Base-by-base conservation (phyloP, 1,139 yeast species). In the Kazachstania sp. region DNA sequence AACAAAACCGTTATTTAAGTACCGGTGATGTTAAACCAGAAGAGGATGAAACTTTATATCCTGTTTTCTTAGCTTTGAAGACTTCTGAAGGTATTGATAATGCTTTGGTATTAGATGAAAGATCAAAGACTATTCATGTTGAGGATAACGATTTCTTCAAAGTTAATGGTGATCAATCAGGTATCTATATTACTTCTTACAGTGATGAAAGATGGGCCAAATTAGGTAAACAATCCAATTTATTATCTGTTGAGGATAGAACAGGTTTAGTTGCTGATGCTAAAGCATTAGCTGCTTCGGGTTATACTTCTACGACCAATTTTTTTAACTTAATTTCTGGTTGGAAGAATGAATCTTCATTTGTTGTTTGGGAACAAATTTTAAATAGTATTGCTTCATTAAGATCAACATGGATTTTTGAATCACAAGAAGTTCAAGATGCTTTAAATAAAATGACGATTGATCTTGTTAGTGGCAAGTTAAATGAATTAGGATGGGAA, bases 211-310 rank as follows among this genome's bases (percentile, higher is more conserved):
- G 95, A 65, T 79, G 94, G 80, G 66, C 72, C 45, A 81, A 81
- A 67, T 76, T 87, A 56, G 87, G 92, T 49, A 66, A 75, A 55
- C 87, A 86, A 45, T 88, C 87, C 49, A 85, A 86, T 30, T 71
- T 77, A 55, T 74, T 86, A 55, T 75, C 90, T 7, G 86, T 83
- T 45, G 90, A 84, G 64, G 95, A 86, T 65, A 81, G 94, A 66
- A 83, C 85, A 49, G 95, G 95, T 47, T 77, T 86, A 55, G 86
- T 86, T 43, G 87, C 94, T 26, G 95, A 86, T 69, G 85, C 86
- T 26, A 81, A 77, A 46, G 77, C 90, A 9, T 74, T 86, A 56
- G 77, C 92, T 3, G 69, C 81, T 15, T 78, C 88, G 40, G 95
- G 95, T 16, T 81, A 78, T 63, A 78, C 83, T 51, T 72, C 81